These are phyloP conservation scores for Dysphania ambrosioides DNA, from an alignment of 148 eudicot species.

Conservation along the genomic window DNA sequence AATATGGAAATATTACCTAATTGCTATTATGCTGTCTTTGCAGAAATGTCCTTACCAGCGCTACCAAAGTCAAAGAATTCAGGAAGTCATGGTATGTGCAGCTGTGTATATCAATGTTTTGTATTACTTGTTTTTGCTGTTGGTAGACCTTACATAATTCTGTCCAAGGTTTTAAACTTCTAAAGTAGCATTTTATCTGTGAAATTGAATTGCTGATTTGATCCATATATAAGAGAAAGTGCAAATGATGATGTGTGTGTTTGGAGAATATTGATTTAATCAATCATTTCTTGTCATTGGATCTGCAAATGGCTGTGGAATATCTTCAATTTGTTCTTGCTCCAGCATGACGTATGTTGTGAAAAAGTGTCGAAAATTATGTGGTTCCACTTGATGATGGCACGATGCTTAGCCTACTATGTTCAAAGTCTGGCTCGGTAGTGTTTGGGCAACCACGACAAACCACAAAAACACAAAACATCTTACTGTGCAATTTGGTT, in stretches of 20 bases:
- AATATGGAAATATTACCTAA: conserved; percentile 9
- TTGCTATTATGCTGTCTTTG: conserved; percentile 19
- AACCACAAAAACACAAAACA: neutral
- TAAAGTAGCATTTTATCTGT: neutral
- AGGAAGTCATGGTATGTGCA: conserved; percentile 49
- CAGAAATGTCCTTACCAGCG: conserved; percentile 99
- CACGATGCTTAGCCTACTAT: neutral
- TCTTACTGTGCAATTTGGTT: neutral
- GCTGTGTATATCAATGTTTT: neutral
- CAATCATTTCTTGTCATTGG: neutral
- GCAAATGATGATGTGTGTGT: neutral
- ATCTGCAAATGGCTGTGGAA: neutral
- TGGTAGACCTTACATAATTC: neutral
- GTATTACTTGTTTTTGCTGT: neutral
- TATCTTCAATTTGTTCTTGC: neutral
- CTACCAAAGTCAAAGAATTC: conserved; percentile 61
- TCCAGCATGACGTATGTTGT: neutral
- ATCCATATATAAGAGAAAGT: neutral
- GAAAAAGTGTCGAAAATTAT: neutral
- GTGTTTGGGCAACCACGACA: neutral
- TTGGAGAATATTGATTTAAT: neutral
- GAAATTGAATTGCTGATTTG: neutral
- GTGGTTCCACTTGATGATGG: neutral
- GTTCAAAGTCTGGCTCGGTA: neutral
- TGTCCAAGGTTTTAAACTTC: neutral